phyloP scores from a whole-genome alignment of 768 basidiomycete species.

The Lentinula lateritia region DNA sequence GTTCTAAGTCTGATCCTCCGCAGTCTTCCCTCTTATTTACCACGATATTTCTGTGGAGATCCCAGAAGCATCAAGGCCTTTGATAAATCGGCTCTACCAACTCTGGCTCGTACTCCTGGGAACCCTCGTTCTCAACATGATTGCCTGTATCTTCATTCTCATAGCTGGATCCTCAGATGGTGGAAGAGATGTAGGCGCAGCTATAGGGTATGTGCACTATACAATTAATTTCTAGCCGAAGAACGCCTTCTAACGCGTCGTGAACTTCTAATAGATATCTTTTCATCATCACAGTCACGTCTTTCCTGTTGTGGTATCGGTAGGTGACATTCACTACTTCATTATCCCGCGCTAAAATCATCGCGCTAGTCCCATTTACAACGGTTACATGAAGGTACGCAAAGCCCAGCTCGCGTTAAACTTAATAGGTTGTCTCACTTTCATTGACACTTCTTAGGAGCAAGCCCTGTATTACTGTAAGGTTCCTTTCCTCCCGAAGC shows the following conservation, averaged over 20 bases:
- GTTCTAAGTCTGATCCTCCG: conserved; percentile 16
- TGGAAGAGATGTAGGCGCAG: conserved; percentile 74
- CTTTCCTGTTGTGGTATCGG: conserved; percentile 96
- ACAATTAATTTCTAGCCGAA: conserved; percentile 5
- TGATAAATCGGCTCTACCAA: conserved; percentile 84
- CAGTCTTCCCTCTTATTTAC: conserved; percentile 92
- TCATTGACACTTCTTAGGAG: conserved; percentile 46
- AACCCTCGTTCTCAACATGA: conserved; percentile 84
- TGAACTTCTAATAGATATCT: conserved; percentile 51
- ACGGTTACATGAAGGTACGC: conserved; percentile 91
- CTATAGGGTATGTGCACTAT: conserved; percentile 60
- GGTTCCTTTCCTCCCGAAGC: conserved; percentile 25
- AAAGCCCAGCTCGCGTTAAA: not conserved
- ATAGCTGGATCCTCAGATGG: conserved; percentile 71
- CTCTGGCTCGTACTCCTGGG: conserved; percentile 88
- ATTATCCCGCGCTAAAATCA: conserved; percentile 10
- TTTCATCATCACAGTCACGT: conserved; percentile 67
- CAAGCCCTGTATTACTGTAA: conserved; percentile 91
- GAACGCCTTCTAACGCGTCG: conserved; percentile 9
- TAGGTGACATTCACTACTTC: conserved; percentile 27
- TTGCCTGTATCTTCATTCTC: conserved; percentile 85
- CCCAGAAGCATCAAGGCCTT: conserved; percentile 69
- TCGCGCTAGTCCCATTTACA: conserved; percentile 79
- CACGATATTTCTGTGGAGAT: conserved; percentile 92
- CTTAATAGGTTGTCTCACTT: not conserved